These are phyloP conservation scores for Brassica cretica DNA, from an alignment of 345 rosid genomes.

Conservation along the genomic window DNA sequence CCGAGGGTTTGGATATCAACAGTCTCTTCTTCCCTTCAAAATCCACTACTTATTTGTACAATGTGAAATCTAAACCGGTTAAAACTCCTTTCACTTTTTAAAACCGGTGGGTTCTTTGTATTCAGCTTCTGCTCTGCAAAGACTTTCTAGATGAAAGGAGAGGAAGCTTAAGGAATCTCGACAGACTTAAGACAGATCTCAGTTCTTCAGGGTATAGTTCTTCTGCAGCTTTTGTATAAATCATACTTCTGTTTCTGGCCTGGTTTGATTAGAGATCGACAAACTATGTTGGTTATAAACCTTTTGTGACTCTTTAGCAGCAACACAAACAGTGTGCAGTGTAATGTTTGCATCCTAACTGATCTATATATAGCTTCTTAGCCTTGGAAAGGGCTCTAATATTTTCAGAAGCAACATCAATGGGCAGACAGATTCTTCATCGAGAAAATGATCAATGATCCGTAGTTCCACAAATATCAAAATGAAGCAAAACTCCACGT, in stretches of 20 bases:
- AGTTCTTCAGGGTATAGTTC: background rate
- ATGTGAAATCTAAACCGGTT: background rate
- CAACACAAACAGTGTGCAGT: background rate
- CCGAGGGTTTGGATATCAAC: background rate
- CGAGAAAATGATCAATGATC: background rate
- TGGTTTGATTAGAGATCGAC: background rate
- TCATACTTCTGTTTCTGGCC: background rate
- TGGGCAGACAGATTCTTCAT: background rate
- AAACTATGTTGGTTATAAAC: background rate
- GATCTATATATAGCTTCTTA: background rate
- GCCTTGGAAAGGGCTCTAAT: background rate
- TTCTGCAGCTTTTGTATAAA: no score
- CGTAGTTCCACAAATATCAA: background rate
- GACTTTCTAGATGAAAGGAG: background rate
- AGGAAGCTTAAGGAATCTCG: background rate
- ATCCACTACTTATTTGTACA: background rate
- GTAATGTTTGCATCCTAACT: background rate
- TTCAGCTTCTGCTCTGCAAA: background rate
- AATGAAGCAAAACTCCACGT: background rate
- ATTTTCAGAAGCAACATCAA: background rate
- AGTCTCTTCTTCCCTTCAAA: background rate
- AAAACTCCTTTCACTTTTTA: background rate
- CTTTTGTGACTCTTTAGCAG: background rate
- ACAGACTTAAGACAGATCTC: background rate
- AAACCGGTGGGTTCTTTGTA: background rate